A percentile compares a stretch with the other conserved stretches of the same genome.
phyloP scores from a whole-genome alignment of 2,329 filamentous ascomycete species.

The Aspergillus fructus region DNA sequence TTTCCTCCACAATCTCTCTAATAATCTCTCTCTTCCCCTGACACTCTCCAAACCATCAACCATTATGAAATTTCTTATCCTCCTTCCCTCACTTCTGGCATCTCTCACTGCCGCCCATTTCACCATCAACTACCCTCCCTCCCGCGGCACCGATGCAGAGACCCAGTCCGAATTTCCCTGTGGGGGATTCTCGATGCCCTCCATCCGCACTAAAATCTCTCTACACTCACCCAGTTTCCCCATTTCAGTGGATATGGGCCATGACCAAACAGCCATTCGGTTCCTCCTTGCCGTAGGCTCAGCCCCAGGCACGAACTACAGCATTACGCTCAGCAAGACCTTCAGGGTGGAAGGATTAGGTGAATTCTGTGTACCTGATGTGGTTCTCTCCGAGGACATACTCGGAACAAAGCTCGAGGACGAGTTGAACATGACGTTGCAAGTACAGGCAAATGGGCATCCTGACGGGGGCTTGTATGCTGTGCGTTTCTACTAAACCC shows the following conservation, averaged over 20 bases:
- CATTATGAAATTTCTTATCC: slow-evolving; percentile 34
- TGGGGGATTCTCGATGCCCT: slow-evolving; percentile 49
- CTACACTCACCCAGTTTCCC: slow-evolving; percentile 50
- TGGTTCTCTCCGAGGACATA: slow-evolving; percentile 40
- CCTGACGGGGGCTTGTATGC: slow-evolving; percentile 66
- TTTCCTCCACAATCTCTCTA: background rate
- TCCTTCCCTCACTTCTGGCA: slow-evolving; percentile 38
- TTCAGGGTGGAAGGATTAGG: slow-evolving; percentile 62
- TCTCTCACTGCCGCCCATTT: slow-evolving; percentile 56
- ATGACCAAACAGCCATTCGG: slow-evolving; percentile 53
- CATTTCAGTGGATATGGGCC: slow-evolving; percentile 53
- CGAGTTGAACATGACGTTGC: slow-evolving; percentile 65
- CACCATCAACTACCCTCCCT: slow-evolving; percentile 52
- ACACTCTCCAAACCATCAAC: background rate
- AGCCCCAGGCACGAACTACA: slow-evolving; percentile 62
- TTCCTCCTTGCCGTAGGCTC: slow-evolving; percentile 55
- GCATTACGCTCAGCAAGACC: slow-evolving; percentile 64
- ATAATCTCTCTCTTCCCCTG: background rate
- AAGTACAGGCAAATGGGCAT: slow-evolving; percentile 65
- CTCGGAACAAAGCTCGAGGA: slow-evolving; percentile 52
- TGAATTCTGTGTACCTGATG: slow-evolving; percentile 63
- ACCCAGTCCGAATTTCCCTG: slow-evolving; percentile 50
- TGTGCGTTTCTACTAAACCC: slow-evolving; percentile 37
- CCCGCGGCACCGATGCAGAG: slow-evolving; percentile 51
- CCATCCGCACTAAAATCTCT: slow-evolving; percentile 50